Evolutionary conservation across 139 green algal genomes (phyloP), one percentile per base, ranked within the genome.

Genomic region (Chlamydomonas sp.): DNA sequence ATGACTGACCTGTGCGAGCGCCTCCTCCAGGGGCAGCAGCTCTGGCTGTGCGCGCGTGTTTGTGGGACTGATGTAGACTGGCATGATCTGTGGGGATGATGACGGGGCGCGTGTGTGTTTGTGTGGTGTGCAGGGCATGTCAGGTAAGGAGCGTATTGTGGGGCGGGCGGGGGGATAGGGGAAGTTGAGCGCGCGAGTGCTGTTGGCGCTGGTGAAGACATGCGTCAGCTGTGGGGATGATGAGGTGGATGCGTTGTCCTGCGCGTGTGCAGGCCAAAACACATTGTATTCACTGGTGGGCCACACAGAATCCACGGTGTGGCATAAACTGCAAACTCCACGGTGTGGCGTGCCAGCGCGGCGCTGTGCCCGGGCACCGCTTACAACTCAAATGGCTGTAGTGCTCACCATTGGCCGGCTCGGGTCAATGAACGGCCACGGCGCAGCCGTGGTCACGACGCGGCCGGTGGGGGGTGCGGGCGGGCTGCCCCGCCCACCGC

Each of bases 381-480:
- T 64, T 10, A 16, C 22, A 16, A 20, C 54, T 36, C 10, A 36
- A 20, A 26, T 26, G 34, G 54, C 30, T 30, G 26, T 26, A 64
- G 5, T 39, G 59, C 22, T 20, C 16, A 66, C 33, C 59, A 39
- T 66, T 2, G 47, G 65, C 22, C 48, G 30, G 29, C 2, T 43
- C 16, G 65, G 65, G 47, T 72, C 65, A 3, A 72, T 20, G 24
- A 57, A 72, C 10, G 65, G 65, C 65, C 65, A 72, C 2, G 65
- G 65, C 5, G 65, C 65, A 13, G 65, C 63, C 29, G 65, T 72
- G 22, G 20, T 39, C 28, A 72, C 47, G 35, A 50, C 16, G 31
- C 33, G 33, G 31, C 60, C n/a, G 49, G n/a, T 13, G n/a, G 29
- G 49, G n/a, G 29, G 49, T 13, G 8, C 8, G 8, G 5, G 49